phyloP scores from a whole-genome alignment of 1,284 basidiomycete genomes.

The Ceratobasidium sp. region DNA sequence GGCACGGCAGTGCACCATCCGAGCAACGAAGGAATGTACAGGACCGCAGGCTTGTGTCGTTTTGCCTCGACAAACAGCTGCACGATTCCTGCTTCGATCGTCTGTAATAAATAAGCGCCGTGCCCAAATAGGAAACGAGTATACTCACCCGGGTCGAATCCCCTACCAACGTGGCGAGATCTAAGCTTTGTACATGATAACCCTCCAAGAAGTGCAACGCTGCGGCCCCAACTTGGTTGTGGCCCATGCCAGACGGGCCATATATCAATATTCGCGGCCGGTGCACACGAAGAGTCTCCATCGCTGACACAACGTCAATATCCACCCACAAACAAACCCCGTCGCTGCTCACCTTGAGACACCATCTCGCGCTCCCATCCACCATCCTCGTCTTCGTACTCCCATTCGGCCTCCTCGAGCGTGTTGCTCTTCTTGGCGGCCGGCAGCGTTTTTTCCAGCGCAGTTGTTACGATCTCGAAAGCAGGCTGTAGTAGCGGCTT shows the following conservation, averaged over 20 bases:
- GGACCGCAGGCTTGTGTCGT: conserved; percentile 93
- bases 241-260: conserved; percentile 88
- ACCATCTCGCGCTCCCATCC: conserved; percentile 83
- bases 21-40: conserved; percentile 90
- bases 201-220: conserved; percentile 94
- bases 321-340: not conserved
- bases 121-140: not conserved
- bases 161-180: conserved; percentile 86
- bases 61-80: conserved; percentile 99
- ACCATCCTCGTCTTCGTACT: conserved; percentile 75
- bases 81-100: conserved; percentile 89
- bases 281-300: conserved; percentile 90
- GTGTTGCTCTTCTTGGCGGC: conserved; percentile 75
- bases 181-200: conserved; percentile 92
- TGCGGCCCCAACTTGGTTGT: conserved; percentile 87
- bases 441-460: conserved; percentile 75
- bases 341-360: conserved; percentile 71
- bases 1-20: conserved; percentile 88
- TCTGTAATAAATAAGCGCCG: conserved; percentile 55
- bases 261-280: conserved; percentile 88
- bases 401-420: conserved; percentile 93
- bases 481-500: conserved; percentile 74
- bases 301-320: conserved; percentile 60
- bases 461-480: conserved; percentile 72
- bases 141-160: conserved; percentile 85